phyloP scores from a whole-genome alignment of 768 basidiomycete genomes.

The Termitomyces sp. region DNA sequence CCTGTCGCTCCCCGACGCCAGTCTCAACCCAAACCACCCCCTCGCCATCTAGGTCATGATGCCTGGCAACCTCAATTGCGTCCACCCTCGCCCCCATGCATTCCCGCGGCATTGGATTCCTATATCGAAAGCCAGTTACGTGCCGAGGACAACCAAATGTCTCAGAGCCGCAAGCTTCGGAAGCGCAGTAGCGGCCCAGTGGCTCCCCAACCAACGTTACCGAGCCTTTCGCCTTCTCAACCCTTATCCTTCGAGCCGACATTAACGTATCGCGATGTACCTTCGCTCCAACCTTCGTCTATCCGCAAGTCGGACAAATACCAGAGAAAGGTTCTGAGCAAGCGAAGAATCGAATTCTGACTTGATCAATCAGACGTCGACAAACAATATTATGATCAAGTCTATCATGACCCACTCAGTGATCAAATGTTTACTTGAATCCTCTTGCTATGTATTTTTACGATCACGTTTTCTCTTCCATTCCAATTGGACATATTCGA shows the following conservation, averaged over 20 bases:
- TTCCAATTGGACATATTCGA: constrained; percentile 7
- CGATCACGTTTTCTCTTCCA: background rate
- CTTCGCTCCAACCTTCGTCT: constrained; percentile 7
- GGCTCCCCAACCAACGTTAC: constrained; percentile 12
- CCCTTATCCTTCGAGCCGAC: constrained; percentile 11
- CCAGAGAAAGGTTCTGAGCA: constrained; percentile 36
- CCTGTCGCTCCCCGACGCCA: constrained; percentile 12
- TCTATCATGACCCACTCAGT: background rate
- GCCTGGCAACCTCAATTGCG: constrained; percentile 10
- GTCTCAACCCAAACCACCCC: constrained; percentile 4
- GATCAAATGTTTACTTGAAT: constrained; percentile 1
- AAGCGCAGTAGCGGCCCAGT: constrained; percentile 17
- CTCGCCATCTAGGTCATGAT: constrained; percentile 4
- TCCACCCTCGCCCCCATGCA: constrained; percentile 4
- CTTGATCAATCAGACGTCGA: constrained; percentile 10
- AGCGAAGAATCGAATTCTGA: constrained; percentile 32
- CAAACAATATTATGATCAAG: background rate
- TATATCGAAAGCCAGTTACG: constrained; percentile 6
- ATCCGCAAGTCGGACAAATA: constrained; percentile 21
- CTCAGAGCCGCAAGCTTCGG: constrained; percentile 21
- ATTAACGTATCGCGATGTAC: constrained; percentile 13
- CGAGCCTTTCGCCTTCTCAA: background rate
- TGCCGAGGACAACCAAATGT: constrained; percentile 17
- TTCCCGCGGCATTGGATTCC: constrained; percentile 1
- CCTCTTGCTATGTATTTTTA: constrained; percentile 9